Percentiles rank a stretch among this genome's conserved stretches.
Conservation (phyloP, 2,329 filamentous ascomycete genomes). For the Dactylonectria estremocensis region DNA sequence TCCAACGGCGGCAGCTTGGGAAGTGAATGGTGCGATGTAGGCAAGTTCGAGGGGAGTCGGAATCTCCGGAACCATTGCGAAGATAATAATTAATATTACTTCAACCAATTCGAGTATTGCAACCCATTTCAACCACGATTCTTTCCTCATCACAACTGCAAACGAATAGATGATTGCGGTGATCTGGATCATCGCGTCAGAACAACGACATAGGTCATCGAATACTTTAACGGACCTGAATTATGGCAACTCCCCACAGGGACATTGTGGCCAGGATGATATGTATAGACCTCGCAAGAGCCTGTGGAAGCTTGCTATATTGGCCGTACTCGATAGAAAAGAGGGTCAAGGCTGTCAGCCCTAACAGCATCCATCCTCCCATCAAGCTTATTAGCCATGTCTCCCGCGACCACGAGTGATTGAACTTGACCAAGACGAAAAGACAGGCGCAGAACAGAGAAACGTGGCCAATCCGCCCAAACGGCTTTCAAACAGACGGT, state of each 20-base stretch:
- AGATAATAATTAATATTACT: slow-evolving; percentile 9
- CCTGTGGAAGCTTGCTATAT: no score
- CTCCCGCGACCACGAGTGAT: neutral
- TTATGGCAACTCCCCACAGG: slow-evolving; percentile 15
- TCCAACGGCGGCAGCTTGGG: no score
- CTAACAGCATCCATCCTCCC: neutral
- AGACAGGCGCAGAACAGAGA: slow-evolving; percentile 10
- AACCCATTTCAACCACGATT: no score
- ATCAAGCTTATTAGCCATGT: neutral
- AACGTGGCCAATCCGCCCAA: no score
- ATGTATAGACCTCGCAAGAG: no score
- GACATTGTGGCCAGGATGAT: neutral
- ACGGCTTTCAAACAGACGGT: no score
- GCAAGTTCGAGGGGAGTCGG: slow-evolving; percentile 7
- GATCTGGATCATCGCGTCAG: no score
- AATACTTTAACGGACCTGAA: slow-evolving; percentile 11
- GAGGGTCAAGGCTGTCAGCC: no score
- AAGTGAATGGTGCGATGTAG: slow-evolving; percentile 5
- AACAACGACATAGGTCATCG: no score
- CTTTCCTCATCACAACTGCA: no score
- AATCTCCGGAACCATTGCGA: slow-evolving; percentile 3
- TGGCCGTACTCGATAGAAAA: no score
- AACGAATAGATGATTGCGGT: no score
- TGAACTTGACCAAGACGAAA: slow-evolving; percentile 9
- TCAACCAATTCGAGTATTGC: neutral